Evolutionary conservation across 345 rosid species (phyloP).

Genomic region (Eucalyptus leucophloia): DNA sequence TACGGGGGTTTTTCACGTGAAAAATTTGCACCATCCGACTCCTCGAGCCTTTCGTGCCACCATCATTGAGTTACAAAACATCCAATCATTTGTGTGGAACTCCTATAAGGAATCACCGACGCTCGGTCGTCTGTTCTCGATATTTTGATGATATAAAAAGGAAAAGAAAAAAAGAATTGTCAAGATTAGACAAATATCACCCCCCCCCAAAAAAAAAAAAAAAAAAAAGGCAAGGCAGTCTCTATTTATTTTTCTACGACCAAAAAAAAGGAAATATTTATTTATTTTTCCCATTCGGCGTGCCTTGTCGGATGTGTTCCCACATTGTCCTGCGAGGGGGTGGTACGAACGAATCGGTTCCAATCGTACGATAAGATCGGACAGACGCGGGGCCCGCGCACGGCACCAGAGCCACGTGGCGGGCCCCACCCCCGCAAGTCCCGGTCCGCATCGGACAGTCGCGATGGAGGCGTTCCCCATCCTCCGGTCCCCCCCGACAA

Average conservation of each 20-base stretch:
- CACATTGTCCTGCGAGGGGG: too few relatives aligned
- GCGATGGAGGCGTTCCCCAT: not conserved
- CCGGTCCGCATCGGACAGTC: not conserved
- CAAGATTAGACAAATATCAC: too few relatives aligned
- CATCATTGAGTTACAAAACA: not conserved
- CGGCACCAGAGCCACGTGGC: not conserved
- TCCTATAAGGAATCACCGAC: not conserved
- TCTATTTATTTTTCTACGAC: too few relatives aligned
- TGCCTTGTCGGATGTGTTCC: too few relatives aligned
- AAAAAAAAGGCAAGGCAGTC: too few relatives aligned
- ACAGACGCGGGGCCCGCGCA: not conserved
- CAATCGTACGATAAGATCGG: not conserved
- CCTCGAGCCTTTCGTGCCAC: too few relatives aligned
- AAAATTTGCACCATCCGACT: not conserved
- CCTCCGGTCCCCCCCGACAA: fast-evolving
- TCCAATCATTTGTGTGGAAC: not conserved
- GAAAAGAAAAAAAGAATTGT: too few relatives aligned
- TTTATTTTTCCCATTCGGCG: too few relatives aligned
- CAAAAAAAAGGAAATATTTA: too few relatives aligned
- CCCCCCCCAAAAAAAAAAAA: fast-evolving
- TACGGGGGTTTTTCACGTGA: fast-evolving
- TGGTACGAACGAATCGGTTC: too few relatives aligned
- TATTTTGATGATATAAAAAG: too few relatives aligned
- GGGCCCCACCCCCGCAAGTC: not conserved
- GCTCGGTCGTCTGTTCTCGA: fast-evolving